Conservation (phyloP, 768 basidiomycete species). For the Cystofilobasidium bisporidii region DNA sequence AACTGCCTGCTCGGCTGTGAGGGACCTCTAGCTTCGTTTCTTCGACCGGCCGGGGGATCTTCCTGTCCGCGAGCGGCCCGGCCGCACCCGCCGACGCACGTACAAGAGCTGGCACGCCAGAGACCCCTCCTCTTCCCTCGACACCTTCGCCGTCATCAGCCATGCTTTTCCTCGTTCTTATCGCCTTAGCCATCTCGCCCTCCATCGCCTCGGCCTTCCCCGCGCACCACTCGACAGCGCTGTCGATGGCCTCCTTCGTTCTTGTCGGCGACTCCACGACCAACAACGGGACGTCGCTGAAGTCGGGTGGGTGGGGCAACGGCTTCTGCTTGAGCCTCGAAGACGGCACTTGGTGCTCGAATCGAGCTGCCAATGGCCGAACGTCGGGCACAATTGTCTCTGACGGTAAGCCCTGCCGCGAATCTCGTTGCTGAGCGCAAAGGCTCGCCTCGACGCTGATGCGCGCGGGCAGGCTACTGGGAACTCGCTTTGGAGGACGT, state of each 20-base stretch:
- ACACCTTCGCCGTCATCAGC: too few species aligned
- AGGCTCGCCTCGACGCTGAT: too few species aligned
- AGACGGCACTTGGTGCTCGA: conserved; percentile 9
- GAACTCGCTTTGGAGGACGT: conserved; percentile 1
- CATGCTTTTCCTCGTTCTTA: neutral
- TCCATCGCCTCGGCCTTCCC: too few species aligned
- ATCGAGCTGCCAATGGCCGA: conserved; percentile 5
- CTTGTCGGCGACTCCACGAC: conserved; percentile 10
- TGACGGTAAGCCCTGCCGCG: too few species aligned
- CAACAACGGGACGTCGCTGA: conserved; percentile 6
- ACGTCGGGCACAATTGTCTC: neutral
- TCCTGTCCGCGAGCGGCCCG: neutral
- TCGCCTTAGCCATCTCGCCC: too few species aligned
- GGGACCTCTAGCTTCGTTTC: too few species aligned
- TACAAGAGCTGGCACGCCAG: too few species aligned
- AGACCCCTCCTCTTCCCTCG: too few species aligned
- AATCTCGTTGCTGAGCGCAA: too few species aligned
- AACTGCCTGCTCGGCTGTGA: too few species aligned
- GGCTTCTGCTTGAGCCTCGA: conserved; percentile 11
- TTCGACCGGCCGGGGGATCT: neutral
- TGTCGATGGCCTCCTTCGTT: neutral
- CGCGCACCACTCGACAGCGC: too few species aligned
- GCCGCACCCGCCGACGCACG: neutral
- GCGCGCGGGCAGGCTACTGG: neutral
- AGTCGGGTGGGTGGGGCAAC: conserved; percentile 10